Evolutionary conservation across 164 flowering plant genomes (phyloP).

Genomic region (Vitis labrusca): DNA sequence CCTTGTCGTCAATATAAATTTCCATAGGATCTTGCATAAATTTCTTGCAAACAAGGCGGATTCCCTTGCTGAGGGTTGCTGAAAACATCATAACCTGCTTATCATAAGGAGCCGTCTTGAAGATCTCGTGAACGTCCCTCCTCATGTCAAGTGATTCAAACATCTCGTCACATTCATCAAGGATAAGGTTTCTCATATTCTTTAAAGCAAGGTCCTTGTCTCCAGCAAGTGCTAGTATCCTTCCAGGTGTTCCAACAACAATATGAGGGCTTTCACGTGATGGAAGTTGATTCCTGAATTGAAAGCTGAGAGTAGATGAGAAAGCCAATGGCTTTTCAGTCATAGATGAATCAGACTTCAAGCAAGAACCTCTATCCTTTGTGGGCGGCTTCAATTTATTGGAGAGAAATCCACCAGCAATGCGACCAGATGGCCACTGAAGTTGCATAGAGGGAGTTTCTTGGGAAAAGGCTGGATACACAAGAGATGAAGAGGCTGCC

Average conservation of each 20-base stretch:
- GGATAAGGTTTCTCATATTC: slow-evolving; percentile 95
- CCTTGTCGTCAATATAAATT: too few species aligned
- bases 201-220: slow-evolving; percentile 88
- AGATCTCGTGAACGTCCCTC: slow-evolving; percentile 96
- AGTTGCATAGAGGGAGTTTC: slow-evolving; percentile 52
- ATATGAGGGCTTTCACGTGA: slow-evolving; percentile 75
- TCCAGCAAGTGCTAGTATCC: slow-evolving; percentile 80
- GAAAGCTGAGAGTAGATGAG: slow-evolving; percentile 52
- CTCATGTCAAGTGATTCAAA: slow-evolving; percentile 99
- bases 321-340: slow-evolving; percentile 58
- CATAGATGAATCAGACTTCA: slow-evolving; percentile 37
- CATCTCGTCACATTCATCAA: slow-evolving; percentile 99
- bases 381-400: slow-evolving; percentile 30
- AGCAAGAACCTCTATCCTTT: slow-evolving; percentile 25
- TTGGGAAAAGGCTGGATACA: slow-evolving; percentile 56
- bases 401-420: slow-evolving; percentile 58
- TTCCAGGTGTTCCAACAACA: slow-evolving; percentile 99
- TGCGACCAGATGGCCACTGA: slow-evolving; percentile 88
- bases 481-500: slow-evolving; percentile 57
- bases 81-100: slow-evolving; percentile 99
- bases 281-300: slow-evolving; percentile 38
- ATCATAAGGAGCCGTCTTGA: slow-evolving; percentile 98
- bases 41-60: slow-evolving; percentile 99
- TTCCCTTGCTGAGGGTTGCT: slow-evolving; percentile 97
- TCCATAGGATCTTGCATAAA: too few species aligned